These are phyloP conservation scores for Gamsiella multidivaricata DNA, from an alignment of 192 early-diverging fungal genomes.

Conservation along the genomic window DNA sequence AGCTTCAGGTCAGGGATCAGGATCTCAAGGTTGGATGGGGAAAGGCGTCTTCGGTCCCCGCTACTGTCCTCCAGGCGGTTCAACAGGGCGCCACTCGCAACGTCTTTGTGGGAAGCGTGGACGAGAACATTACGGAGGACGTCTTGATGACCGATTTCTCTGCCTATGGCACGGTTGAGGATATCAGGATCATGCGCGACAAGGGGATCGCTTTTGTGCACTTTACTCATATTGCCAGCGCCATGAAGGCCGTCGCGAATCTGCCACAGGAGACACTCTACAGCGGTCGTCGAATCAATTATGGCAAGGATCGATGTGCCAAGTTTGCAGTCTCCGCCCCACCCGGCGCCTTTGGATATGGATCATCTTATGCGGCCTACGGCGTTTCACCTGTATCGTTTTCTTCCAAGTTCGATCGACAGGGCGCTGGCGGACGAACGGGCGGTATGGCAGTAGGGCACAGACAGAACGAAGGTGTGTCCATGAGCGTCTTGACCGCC, in stretches of 20 bases:
- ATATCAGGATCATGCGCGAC: constrained; percentile 75
- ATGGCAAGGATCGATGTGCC: constrained; percentile 88
- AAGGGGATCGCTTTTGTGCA: constrained; percentile 90
- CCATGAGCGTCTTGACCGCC: constrained; percentile 26
- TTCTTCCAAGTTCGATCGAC: constrained; percentile 10
- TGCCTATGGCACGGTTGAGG: constrained; percentile 79
- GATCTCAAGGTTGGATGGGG: constrained; percentile 86
- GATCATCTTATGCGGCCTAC: constrained; percentile 16
- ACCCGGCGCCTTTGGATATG: constrained; percentile 42
- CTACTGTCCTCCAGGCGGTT: constrained; percentile 68
- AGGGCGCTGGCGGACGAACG: constrained; percentile 25
- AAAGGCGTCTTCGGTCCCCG: constrained; percentile 64
- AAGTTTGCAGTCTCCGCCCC: constrained; percentile 19
- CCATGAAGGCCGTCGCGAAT: constrained; percentile 77
- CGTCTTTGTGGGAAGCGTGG: constrained; percentile 84
- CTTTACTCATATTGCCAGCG: constrained; percentile 73
- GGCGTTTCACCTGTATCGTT: constrained; percentile 24
- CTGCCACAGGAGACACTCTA: constrained; percentile 70
- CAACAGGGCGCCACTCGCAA: constrained; percentile 75
- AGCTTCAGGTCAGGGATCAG: constrained; percentile 62
- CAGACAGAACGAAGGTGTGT: constrained; percentile 4
- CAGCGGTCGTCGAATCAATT: constrained; percentile 71
- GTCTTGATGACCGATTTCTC: constrained; percentile 67
- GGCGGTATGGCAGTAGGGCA: constrained; percentile 10
- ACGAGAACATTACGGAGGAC: constrained; percentile 70